Evolutionary conservation across 2,329 filamentous ascomycete genomes (phyloP).

Genomic region (Fusarium sulawesiense): DNA sequence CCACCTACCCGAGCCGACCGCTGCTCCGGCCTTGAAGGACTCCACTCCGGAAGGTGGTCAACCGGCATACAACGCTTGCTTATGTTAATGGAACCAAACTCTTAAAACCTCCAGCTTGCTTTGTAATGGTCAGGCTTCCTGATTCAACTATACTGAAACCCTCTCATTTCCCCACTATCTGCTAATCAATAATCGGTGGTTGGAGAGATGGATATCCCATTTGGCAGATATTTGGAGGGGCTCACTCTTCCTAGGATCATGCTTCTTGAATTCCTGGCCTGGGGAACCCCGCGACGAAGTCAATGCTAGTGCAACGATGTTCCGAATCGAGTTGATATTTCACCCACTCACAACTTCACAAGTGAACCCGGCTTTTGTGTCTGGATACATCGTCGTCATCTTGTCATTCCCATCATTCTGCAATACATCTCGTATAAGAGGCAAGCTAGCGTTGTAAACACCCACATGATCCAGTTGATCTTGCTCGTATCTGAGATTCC

Average conservation of each 20-base stretch:
- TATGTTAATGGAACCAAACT: neutral
- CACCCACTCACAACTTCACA: neutral
- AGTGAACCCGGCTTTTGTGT: neutral
- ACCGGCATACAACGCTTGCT: neutral
- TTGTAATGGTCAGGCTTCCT: neutral
- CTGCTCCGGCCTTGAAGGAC: neutral
- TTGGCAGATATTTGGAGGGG: neutral
- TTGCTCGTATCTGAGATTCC: slow-evolving; percentile 22
- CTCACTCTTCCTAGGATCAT: slow-evolving; percentile 15
- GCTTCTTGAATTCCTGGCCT: slow-evolving; percentile 10
- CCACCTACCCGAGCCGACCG: slow-evolving; percentile 27
- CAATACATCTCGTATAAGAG: slow-evolving; percentile 8
- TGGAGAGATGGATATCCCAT: neutral
- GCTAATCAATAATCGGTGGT: neutral
- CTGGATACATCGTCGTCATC: neutral
- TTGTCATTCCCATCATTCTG: neutral
- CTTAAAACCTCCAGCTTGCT: neutral
- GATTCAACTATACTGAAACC: neutral
- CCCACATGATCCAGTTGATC: slow-evolving; percentile 13
- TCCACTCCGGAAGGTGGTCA: neutral
- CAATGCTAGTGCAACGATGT: neutral
- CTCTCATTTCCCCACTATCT: neutral
- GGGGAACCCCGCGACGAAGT: slow-evolving; percentile 12
- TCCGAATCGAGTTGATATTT: neutral
- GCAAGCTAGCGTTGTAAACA: slow-evolving; percentile 3